Percentiles rank a stretch among this genome's conserved stretches.
These are phyloP conservation scores for Chlamydomonas schloesseri DNA, from an alignment of 139 green algal species.

Conservation along the genomic window DNA sequence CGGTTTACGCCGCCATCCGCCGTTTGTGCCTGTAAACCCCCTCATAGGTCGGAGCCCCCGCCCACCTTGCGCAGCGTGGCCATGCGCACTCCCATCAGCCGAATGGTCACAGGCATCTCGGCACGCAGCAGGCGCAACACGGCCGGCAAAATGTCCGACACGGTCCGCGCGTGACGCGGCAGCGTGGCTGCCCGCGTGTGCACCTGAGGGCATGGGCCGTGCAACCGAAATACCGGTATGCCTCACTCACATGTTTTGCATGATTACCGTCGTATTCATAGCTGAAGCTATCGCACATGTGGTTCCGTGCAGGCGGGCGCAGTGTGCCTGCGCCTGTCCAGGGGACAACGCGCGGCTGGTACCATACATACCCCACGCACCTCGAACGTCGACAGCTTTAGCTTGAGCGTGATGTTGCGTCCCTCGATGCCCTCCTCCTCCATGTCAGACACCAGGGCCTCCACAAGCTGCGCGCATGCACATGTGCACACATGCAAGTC, in stretches of 20 bases:
- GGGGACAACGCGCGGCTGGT: too few relatives aligned
- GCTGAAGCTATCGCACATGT: too few relatives aligned
- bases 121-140: conserved; percentile 76
- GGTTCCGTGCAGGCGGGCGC: too few relatives aligned
- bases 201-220: conserved; percentile 52
- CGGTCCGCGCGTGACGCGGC: conserved; percentile 59
- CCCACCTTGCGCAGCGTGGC: conserved; percentile 67
- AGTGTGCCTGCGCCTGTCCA: neutral
- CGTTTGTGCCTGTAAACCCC: neutral
- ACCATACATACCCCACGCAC: neutral
- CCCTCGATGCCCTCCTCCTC: conserved; percentile 76
- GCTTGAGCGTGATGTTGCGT: conserved; percentile 87
- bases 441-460: conserved; percentile 78
- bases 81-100: conserved; percentile 88
- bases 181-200: conserved; percentile 78
- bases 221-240: neutral
- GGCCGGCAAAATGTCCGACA: conserved; percentile 68
- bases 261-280: too few relatives aligned
- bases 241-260: too few relatives aligned
- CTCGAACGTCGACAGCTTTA: conserved; percentile 77
- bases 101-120: conserved; percentile 80
- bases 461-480: conserved; percentile 73
- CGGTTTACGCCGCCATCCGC: neutral
- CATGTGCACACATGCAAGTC: neutral
- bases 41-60: too few relatives aligned